Conservation (phyloP, 768 basidiomycete species). For the Ephemerocybe angulata region DNA sequence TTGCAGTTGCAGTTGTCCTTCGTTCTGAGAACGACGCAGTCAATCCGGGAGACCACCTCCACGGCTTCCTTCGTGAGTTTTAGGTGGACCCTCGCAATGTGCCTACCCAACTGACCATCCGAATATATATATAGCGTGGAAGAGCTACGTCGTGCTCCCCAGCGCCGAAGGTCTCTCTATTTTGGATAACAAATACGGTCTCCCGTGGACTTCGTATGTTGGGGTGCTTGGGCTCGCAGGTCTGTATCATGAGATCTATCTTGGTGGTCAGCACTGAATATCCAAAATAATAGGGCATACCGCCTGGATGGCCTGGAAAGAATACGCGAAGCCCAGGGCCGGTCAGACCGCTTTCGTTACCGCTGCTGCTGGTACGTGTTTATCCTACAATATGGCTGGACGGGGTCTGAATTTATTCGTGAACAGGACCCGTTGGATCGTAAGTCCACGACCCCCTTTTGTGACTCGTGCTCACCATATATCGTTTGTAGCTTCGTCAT, state of each 20-base stretch:
- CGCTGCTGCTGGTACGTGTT: no score
- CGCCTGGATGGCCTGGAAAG: constrained; percentile 26
- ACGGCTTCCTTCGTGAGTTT: background rate
- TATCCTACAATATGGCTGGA: no score
- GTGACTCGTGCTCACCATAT: background rate
- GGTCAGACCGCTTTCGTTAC: constrained; percentile 9
- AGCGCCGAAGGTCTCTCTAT: constrained; percentile 19
- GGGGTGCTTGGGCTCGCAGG: constrained; percentile 36
- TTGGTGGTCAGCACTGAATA: background rate
- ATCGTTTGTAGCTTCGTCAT: constrained; percentile 23
- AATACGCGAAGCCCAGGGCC: constrained; percentile 23
- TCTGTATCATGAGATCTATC: background rate
- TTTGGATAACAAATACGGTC: constrained; percentile 32
- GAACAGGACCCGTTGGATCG: constrained; percentile 25
- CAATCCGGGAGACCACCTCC: constrained; percentile 1
- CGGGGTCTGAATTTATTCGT: no score
- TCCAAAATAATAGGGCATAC: constrained; percentile 21
- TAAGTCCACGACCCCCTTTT: constrained; percentile 9
- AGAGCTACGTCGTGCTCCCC: no score
- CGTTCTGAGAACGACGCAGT: constrained; percentile 28
- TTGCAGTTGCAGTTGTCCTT: constrained; percentile 20
- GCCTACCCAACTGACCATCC: constrained; percentile 33
- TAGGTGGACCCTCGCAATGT: constrained; percentile 27
- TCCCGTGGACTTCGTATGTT: constrained; percentile 39
- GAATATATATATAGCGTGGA: no score